phyloP scores from a whole-genome alignment of 352 stramenopile species.

The Pythium brachiatum region DNA sequence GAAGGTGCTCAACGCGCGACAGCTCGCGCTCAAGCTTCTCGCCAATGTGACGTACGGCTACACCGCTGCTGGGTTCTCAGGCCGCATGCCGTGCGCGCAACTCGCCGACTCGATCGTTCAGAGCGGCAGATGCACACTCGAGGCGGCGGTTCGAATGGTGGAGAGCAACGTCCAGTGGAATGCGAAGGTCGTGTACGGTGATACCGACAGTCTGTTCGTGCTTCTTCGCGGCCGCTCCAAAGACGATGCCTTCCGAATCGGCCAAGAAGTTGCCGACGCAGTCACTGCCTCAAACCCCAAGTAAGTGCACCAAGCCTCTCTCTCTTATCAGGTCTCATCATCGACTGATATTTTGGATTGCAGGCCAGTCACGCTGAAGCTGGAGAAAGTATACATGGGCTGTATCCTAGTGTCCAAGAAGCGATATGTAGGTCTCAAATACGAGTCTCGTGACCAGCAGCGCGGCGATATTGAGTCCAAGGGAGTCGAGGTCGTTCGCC shows the following conservation, averaged over 20 bases:
- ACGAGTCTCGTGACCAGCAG: constrained; percentile 55
- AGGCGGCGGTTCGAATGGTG: constrained; percentile 92
- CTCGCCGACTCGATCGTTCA: constrained; percentile 98
- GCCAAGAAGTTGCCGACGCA: constrained; percentile 85
- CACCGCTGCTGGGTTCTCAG: constrained; percentile 97
- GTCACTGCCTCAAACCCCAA: constrained; percentile 87
- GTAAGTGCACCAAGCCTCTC: constrained; percentile 24
- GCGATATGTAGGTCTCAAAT: constrained; percentile 90
- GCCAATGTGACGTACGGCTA: constrained; percentile 99
- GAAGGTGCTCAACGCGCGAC: constrained; percentile 74
- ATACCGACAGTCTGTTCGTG: constrained; percentile 99
- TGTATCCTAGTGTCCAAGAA: constrained; percentile 95
- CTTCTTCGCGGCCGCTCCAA: constrained; percentile 92
- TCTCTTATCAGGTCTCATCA: not conserved
- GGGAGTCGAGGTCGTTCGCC: constrained; percentile 91
- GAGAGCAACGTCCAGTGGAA: constrained; percentile 82
- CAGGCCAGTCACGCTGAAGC: constrained; percentile 77
- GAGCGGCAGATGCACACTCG: constrained; percentile 89
- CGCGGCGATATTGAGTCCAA: constrained; percentile 84
- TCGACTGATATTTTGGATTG: not conserved
- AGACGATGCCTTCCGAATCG: constrained; percentile 93
- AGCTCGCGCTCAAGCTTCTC: constrained; percentile 98
- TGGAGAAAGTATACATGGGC: constrained; percentile 93
- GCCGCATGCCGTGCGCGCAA: constrained; percentile 94
- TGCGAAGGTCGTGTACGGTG: constrained; percentile 94